Base-by-base conservation (phyloP, 768 basidiomycete species). In the Leucocoprinus birnbaumii region DNA sequence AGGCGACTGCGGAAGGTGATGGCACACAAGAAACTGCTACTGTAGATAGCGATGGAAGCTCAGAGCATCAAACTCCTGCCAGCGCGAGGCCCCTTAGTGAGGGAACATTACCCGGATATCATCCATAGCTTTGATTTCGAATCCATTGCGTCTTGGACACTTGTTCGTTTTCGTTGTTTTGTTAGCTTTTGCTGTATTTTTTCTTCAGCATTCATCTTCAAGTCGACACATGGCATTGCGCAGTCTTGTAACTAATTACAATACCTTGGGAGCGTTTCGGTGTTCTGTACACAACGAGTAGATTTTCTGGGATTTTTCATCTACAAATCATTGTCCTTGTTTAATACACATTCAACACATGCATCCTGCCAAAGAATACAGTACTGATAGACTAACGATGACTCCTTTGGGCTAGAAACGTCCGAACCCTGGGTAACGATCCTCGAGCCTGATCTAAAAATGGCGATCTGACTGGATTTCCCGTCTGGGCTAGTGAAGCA, bases 21-120 rank as follows among this genome's bases (percentile, higher is more conserved):
- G 27, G 49, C 38, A 58, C 57, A 24, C 58, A 62, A 47, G 48
- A 57, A 48, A 58, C 58, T 49, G 10, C 31, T 37, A 7, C 27
- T 24, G 37, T 16, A 8, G 24, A 40, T 13, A 19, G 24, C 21
- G 42, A 59, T 8, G 14, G 43, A 48, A 35, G n/a, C 27, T 10
- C 25, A n/a, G 49, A 41, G 14, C 37, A 53, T 18, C 47, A 34
- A 21, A 9, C 37, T 42, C 26, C 37, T 1, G 11, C 41, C 26
- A 19, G 5, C n/a, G 24, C 55, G 7, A 24, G 38, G 26, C 48
- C 46, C 19, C 49, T 53, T 9, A 53, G 53, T 41, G 48, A 58
- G 7, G 53, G 53, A 24, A 54, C 41, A 11, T 24, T 61, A 45
- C 60, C 68, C 27, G 62, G 59, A 40, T 69, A 69, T 61, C 61